Base-by-base conservation (phyloP, 1,284 basidiomycete genomes). In the Marasmius tenuissimus region DNA sequence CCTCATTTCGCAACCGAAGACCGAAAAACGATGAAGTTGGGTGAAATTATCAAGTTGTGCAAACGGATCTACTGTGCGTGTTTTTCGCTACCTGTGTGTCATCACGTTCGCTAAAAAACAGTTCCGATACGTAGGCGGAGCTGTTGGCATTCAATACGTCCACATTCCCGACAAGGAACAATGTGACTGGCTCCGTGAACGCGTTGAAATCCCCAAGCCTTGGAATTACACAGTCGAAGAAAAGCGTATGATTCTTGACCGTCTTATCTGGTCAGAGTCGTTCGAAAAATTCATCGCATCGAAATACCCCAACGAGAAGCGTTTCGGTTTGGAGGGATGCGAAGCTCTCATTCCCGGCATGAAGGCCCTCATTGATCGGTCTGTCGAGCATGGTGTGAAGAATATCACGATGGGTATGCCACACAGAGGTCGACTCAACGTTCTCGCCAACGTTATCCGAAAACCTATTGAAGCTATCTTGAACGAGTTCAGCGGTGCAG, bases 291-390 rank as follows among this genome's bases (percentile, higher is more conserved):
- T 98, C 82, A 96, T 99, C 69, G 91, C 96, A 22, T 94, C 90
- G 82, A 99, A 99, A 78, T 98, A 96, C 79, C 97, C 97, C 67
- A 99, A 98, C 80, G 97, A 99, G 83, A 99, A 99, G 81, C 93
- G 97, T 60, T 99, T 99, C 79, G 97, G 97, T 78, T 87, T 99
- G 59, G 97, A 99, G 78, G 97, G 97, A 65, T 97, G 96, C 77
- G 97, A 99, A 80, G 87, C 95, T 48, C 88, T 99, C 70, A 93
- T 99, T 71, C 97, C 97, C 51, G 97, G 97, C 70, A 97, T 99
- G 95, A 99, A 99, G 82, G 95, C 95, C 7, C 87, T 99, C 70
- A 98, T 99, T 69, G 97, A 99, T 77, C 92, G 96, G 64, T 96
- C 96, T 18, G 97, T 99, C 71, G 97, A 99, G 69, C 85, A 93